Conservation (phyloP, 1,284 basidiomycete genomes). For the Cerrena zonata region DNA sequence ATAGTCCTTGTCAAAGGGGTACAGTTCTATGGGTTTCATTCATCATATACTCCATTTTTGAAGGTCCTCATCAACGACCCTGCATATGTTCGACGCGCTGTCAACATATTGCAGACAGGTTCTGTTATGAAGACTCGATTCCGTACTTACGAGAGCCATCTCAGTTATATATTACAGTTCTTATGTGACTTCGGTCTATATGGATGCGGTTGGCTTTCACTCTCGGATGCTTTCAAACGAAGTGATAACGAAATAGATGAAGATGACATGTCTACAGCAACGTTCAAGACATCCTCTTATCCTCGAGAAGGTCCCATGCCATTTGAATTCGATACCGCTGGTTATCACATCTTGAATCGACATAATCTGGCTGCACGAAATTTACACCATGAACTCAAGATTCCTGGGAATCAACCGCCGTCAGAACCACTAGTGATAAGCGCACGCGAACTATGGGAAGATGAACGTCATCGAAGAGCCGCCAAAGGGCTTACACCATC, state of each 20-base stretch:
- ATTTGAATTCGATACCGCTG: slow-evolving; percentile 80
- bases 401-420: slow-evolving; percentile 46
- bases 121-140: slow-evolving; percentile 75
- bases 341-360: slow-evolving; percentile 84
- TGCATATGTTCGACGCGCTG: slow-evolving; percentile 57
- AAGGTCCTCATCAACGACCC: slow-evolving; percentile 82
- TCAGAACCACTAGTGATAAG: slow-evolving; percentile 79
- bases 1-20: slow-evolving; percentile 89
- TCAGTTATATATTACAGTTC: slow-evolving; percentile 87
- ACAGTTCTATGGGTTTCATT: slow-evolving; percentile 93
- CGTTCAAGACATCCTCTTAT: slow-evolving; percentile 46
- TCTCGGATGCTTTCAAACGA: slow-evolving; percentile 56
- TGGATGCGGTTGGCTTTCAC: slow-evolving; percentile 86
- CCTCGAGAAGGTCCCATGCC: slow-evolving; percentile 66
- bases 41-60: slow-evolving; percentile 82
- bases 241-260: slow-evolving; percentile 22
- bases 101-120: slow-evolving; percentile 74
- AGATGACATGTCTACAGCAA: slow-evolving; percentile 5
- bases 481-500: slow-evolving; percentile 63
- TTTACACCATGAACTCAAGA: slow-evolving; percentile 69
- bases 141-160: slow-evolving; percentile 83
- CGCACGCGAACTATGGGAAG: slow-evolving; percentile 92
- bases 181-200: slow-evolving; percentile 94
- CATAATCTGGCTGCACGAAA: slow-evolving; percentile 59
- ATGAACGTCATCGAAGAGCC: slow-evolving; percentile 72